Percentiles rank a stretch among this genome's conserved stretches.
phyloP scores from a whole-genome alignment of 352 stramenopile genomes.

The Globisporangium emineosum region DNA sequence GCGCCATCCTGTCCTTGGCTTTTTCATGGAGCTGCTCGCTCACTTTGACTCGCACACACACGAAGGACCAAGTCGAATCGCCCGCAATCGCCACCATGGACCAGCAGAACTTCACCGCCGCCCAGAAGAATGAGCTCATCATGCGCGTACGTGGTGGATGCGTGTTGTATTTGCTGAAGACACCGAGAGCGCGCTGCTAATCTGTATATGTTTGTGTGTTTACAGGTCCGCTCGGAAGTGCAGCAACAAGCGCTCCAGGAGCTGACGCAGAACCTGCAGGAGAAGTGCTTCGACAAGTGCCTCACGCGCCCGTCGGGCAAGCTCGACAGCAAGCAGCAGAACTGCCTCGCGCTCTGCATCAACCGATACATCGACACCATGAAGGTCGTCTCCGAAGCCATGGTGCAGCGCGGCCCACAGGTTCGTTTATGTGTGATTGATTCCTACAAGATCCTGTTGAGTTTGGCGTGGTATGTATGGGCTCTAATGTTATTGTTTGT shows the following conservation, averaged over 20 bases:
- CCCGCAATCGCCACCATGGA: conserved; percentile 39
- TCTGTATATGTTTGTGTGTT: not conserved
- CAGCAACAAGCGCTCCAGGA: conserved; percentile 82
- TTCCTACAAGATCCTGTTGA: too few relatives aligned
- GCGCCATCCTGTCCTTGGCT: conserved; percentile 3
- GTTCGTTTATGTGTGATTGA: conserved; percentile 23
- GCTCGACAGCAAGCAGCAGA: conserved; percentile 89
- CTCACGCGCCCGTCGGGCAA: conserved; percentile 76
- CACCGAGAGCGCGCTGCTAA: not conserved
- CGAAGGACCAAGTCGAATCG: conserved; percentile 15
- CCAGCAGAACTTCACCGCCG: conserved; percentile 68
- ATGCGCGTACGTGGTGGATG: conserved; percentile 48
- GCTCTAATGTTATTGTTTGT: not conserved
- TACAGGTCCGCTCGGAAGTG: conserved; percentile 77
- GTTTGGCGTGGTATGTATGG: not conserved
- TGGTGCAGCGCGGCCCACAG: conserved; percentile 71
- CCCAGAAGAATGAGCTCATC: conserved; percentile 85
- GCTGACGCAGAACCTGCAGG: conserved; percentile 83
- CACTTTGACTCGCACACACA: conserved; percentile 8
- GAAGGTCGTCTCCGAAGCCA: conserved; percentile 84
- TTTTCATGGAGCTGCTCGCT: not conserved
- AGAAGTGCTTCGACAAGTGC: conserved; percentile 92
- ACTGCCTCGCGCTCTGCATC: conserved; percentile 86
- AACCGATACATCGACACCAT: conserved; percentile 91
- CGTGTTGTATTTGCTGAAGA: not conserved